A percentile compares a stretch with the other conserved stretches of the same genome.
These are phyloP conservation scores for Porpolomopsis calyptriformis DNA, from an alignment of 768 basidiomycete genomes.

Conservation along the genomic window DNA sequence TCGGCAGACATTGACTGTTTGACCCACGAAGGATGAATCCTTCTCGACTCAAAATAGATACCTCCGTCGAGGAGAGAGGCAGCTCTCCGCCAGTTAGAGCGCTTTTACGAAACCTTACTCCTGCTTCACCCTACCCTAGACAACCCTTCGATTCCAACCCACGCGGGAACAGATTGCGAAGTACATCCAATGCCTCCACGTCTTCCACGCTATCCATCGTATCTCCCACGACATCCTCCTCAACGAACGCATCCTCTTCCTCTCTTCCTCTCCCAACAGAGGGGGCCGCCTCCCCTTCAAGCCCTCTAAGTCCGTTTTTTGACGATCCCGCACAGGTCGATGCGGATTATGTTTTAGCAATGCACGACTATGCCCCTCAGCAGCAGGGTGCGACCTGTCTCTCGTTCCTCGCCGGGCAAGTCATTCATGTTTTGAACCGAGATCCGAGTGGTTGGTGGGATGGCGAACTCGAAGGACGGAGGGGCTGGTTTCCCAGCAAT, in stretches of 20 bases:
- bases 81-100: slow-evolving; percentile 21
- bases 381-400: slow-evolving; percentile 71
- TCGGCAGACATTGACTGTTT: not conserved
- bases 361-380: slow-evolving; percentile 81
- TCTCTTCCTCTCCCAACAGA: slow-evolving; percentile 34
- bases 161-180: slow-evolving; percentile 29
- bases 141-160: slow-evolving; percentile 21
- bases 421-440: slow-evolving; percentile 82
- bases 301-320: slow-evolving; percentile 30
- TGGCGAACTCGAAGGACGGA: slow-evolving; percentile 76
- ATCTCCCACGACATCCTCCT: slow-evolving; percentile 43
- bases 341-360: slow-evolving; percentile 75
- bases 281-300: slow-evolving; percentile 17
- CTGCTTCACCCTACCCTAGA: slow-evolving; percentile 5
- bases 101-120: slow-evolving; percentile 12
- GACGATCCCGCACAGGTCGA: slow-evolving; percentile 41
- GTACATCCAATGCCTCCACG: slow-evolving; percentile 45
- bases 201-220: slow-evolving; percentile 46
- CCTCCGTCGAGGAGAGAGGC: slow-evolving; percentile 26
- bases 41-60: slow-evolving; percentile 41
- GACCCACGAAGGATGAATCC: not conserved
- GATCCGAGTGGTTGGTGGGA: slow-evolving; percentile 98
- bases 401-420: slow-evolving; percentile 79
- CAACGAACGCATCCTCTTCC: slow-evolving; percentile 44
- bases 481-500: slow-evolving; percentile 99